Percentiles rank a stretch among this genome's conserved stretches.
These are phyloP conservation scores for Phytopythium vexans DNA, from an alignment of 352 stramenopile genomes.

Conservation along the genomic window DNA sequence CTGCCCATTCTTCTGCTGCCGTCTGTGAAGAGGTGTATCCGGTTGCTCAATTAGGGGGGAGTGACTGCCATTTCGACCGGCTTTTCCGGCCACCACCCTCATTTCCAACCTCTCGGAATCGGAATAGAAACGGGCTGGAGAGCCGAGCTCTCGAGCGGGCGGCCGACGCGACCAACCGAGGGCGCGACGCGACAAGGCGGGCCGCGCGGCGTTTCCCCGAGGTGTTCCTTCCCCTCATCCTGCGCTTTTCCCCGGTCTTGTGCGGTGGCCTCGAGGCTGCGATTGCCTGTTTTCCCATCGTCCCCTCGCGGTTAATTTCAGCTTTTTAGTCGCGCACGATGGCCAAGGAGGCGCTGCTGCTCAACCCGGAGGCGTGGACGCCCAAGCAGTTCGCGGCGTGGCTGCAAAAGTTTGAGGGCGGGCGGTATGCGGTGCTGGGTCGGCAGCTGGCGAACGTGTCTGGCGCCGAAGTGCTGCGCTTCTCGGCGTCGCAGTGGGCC, in stretches of 20 bases:
- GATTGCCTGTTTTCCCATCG: background rate
- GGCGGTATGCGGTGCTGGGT: slow-evolving; percentile 58
- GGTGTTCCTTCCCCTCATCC: too few species aligned
- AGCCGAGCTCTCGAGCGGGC: too few species aligned
- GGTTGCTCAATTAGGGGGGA: too few species aligned
- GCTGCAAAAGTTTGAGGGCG: slow-evolving; percentile 71
- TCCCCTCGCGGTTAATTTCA: background rate
- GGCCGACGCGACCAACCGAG: too few species aligned
- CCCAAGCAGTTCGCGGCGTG: slow-evolving; percentile 75
- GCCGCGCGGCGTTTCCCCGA: too few species aligned
- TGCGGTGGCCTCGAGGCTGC: background rate
- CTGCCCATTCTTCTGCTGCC: too few species aligned
- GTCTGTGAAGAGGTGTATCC: too few species aligned
- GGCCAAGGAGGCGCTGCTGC: slow-evolving; percentile 83
- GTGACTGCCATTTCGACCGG: too few species aligned
- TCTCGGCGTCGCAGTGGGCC: slow-evolving; percentile 56
- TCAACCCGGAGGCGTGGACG: slow-evolving; percentile 82
- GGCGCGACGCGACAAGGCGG: too few species aligned
- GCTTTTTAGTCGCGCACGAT: slow-evolving; percentile 51
- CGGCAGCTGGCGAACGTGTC: slow-evolving; percentile 53
- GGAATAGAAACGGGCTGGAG: too few species aligned
- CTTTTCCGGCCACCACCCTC: too few species aligned
- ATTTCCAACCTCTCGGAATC: too few species aligned
- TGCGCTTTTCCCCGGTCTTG: background rate
- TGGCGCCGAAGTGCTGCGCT: slow-evolving; percentile 67